Conservation (phyloP, 306 rosid species). For the Vigna unguiculata region DNA sequence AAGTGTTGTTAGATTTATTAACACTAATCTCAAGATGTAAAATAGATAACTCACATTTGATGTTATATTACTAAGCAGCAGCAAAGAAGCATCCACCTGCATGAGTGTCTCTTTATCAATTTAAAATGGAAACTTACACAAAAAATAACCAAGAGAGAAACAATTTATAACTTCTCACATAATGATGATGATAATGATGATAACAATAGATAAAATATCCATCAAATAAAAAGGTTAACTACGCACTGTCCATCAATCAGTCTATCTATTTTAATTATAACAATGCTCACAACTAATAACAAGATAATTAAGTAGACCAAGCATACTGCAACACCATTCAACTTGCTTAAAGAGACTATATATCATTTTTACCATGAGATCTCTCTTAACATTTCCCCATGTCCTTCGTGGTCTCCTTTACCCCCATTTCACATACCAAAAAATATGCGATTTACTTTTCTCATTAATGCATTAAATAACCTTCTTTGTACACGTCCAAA, state of each 20-base stretch:
- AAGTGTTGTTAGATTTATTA: constrained; percentile 41
- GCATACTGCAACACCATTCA: background rate
- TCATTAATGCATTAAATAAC: background rate
- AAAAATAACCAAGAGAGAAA: constrained; percentile 21
- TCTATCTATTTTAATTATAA: background rate
- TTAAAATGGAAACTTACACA: constrained; percentile 29
- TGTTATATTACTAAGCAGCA: constrained; percentile 81
- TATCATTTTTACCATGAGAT: background rate
- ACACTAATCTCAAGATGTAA: constrained; percentile 24
- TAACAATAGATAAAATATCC: background rate
- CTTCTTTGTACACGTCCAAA: background rate
- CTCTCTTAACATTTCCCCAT: background rate
- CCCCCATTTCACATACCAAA: background rate
- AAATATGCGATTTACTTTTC: background rate
- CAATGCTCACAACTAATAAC: background rate
- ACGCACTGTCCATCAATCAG: background rate
- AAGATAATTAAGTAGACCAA: constrained; percentile 6
- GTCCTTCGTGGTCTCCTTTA: background rate
- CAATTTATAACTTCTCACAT: background rate
- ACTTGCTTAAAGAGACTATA: background rate
- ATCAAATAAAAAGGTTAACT: background rate
- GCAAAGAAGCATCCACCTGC: constrained; percentile 88
- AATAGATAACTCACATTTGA: constrained; percentile 70
- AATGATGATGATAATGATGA: background rate
- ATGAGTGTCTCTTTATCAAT: constrained; percentile 44